Conservation (phyloP, 2,329 filamentous ascomycete genomes). For the Aspergillus aculeatus region DNA sequence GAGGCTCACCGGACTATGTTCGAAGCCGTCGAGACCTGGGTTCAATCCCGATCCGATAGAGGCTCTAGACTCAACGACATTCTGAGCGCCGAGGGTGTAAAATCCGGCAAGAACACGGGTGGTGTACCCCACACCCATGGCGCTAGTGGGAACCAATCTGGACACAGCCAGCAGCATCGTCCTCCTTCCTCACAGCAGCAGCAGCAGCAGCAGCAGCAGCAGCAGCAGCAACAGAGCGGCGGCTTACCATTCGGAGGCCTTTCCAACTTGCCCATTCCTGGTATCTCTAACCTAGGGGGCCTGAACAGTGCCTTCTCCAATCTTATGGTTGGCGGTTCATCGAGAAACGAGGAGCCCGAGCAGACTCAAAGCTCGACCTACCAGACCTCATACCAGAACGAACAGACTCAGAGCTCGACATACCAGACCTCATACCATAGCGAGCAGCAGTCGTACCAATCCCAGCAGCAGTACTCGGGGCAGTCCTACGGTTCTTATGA, state of each 20-base stretch:
- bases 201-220: conserved; percentile 18
- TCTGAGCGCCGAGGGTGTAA: conserved; percentile 82
- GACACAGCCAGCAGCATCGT: conserved; percentile 21
- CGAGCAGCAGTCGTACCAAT: conserved; percentile 7
- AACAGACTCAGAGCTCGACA: too few relatives aligned
- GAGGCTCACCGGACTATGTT: conserved; percentile 91
- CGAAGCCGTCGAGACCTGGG: conserved; percentile 78
- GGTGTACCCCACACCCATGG: conserved; percentile 35
- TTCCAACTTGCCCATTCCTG: conserved; percentile 37
- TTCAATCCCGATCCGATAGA: conserved; percentile 65
- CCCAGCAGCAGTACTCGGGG: background rate
- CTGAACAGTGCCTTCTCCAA: conserved; percentile 32
- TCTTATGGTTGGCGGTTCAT: conserved; percentile 29
- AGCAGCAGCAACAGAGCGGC: conserved; percentile 24
- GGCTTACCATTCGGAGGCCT: conserved; percentile 33
- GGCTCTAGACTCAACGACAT: conserved; percentile 67
- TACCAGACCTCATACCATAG: conserved; percentile 10
- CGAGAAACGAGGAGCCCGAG: conserved; percentile 17
- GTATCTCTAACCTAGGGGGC: conserved; percentile 40
- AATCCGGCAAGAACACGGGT: conserved; percentile 67
- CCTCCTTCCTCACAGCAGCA: conserved; percentile 14
- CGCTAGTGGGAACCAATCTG: conserved; percentile 18
- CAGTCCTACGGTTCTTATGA: background rate
- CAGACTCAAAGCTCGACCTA: conserved; percentile 1
- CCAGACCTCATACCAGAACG: conserved; percentile 9